Percentiles rank a stretch among this genome's conserved stretches.
Evolutionary conservation across 768 basidiomycete genomes (phyloP).

Genomic region (Kwoniella pini): DNA sequence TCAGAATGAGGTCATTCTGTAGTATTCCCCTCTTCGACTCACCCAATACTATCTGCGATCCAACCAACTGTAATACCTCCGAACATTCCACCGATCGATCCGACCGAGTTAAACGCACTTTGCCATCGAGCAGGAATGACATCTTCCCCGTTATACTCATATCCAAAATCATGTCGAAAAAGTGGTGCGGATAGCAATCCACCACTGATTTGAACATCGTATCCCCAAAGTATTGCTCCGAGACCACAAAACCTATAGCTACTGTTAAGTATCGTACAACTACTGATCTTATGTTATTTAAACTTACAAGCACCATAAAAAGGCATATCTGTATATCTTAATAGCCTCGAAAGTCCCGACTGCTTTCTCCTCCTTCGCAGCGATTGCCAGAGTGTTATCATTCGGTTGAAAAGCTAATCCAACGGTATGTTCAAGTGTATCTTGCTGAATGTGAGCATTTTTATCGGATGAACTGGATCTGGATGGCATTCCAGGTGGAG

Average conservation of each 20-base stretch:
- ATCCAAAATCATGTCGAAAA: conserved; percentile 26
- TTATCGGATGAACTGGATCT: not conserved
- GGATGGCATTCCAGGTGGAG: not conserved
- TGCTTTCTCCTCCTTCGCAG: conserved; percentile 15
- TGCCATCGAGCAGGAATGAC: conserved; percentile 25
- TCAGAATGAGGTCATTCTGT: not conserved
- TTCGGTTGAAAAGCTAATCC: not conserved
- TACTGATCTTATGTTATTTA: not conserved
- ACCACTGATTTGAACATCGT: conserved; percentile 26
- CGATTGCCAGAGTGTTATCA: conserved; percentile 10
- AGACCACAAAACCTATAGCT: conserved; percentile 17
- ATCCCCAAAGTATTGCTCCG: conserved; percentile 25
- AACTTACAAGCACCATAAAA: conserved; percentile 17
- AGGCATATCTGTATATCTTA: conserved; percentile 13
- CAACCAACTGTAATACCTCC: conserved; percentile 15
- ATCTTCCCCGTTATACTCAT: conserved; percentile 9
- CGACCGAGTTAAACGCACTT: conserved; percentile 22
- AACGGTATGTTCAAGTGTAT: not conserved
- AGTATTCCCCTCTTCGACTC: not conserved
- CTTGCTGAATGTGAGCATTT: not conserved
- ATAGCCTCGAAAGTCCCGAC: conserved; percentile 20
- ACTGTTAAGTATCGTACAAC: not conserved
- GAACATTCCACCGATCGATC: conserved; percentile 23
- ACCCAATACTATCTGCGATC: conserved; percentile 24
- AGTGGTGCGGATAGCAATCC: conserved; percentile 21